Percentiles rank a stretch among this genome's conserved stretches.
Evolutionary conservation across 2,329 filamentous ascomycete species (phyloP).

Genomic region (Phoma sp.): DNA sequence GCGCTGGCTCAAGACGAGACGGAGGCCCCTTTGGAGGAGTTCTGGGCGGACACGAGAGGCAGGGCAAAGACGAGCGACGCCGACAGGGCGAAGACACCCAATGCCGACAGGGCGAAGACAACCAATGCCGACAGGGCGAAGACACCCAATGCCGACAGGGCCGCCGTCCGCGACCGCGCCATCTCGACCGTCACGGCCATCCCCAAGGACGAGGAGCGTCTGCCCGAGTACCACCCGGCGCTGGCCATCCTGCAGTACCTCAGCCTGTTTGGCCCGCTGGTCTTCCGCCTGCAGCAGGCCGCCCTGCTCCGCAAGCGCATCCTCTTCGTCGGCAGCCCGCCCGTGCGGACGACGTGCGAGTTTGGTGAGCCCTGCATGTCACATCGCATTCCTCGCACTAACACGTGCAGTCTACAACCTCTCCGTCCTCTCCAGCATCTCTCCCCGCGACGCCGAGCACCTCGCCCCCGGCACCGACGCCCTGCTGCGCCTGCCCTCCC

Average conservation of each 20-base stretch:
- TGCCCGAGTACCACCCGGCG: constrained; percentile 84
- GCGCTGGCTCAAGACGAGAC: constrained; percentile 68
- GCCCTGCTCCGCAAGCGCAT: constrained; percentile 88
- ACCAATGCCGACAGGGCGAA: constrained; percentile 5
- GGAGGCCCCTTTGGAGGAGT: constrained; percentile 72
- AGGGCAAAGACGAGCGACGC: neutral
- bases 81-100: too few relatives aligned
- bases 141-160: too few relatives aligned
- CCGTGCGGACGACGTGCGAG: constrained; percentile 85
- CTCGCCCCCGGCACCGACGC: constrained; percentile 69
- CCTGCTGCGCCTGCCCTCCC: constrained; percentile 72
- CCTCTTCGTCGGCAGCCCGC: constrained; percentile 83
- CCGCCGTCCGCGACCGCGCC: constrained; percentile 37
- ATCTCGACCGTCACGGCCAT: constrained; percentile 50
- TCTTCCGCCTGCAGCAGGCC: constrained; percentile 90
- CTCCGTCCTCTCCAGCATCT: constrained; percentile 90
- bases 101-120: neutral
- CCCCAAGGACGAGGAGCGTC: constrained; percentile 64
- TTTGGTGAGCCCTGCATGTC: too few relatives aligned
- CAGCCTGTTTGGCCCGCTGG: constrained; percentile 84
- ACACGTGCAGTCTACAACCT: constrained; percentile 79
- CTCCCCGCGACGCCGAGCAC: constrained; percentile 73
- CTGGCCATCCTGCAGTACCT: constrained; percentile 80
- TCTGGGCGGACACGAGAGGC: constrained; percentile 72
- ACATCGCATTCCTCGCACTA: too few relatives aligned